These are phyloP conservation scores for Fistulinella prunicolor DNA, from an alignment of 768 basidiomycete genomes.

Conservation along the genomic window DNA sequence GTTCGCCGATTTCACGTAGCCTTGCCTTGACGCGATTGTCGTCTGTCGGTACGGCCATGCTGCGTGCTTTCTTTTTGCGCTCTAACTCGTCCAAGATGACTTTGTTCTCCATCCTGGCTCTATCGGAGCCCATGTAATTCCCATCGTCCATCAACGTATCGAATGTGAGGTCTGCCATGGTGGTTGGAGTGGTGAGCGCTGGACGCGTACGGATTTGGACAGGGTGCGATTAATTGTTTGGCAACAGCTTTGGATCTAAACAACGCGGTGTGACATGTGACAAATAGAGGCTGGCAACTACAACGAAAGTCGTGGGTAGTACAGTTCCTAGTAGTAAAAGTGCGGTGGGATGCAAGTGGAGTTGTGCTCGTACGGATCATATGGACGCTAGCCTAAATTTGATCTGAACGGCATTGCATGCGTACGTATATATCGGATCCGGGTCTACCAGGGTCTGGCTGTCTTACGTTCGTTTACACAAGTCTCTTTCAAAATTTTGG, in stretches of 20 bases:
- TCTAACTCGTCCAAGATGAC: conserved; percentile 95
- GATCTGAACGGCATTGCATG: too few species aligned
- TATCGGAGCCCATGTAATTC: conserved; percentile 67
- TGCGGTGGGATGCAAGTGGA: too few species aligned
- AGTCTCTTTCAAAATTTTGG: conserved; percentile 15
- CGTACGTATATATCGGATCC: too few species aligned
- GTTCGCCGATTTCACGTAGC: conserved; percentile 91
- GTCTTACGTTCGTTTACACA: conserved; percentile 27
- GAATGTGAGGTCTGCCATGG: conserved; percentile 72
- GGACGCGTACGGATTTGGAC: conserved; percentile 15
- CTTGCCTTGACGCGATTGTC: conserved; percentile 89
- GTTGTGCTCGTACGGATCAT: too few species aligned
- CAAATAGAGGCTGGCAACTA: too few species aligned
- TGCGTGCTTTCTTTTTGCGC: conserved; percentile 91
- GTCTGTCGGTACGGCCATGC: conserved; percentile 94
- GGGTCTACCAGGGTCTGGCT: neutral
- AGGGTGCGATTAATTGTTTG: conserved; percentile 30
- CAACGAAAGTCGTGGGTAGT: too few species aligned
- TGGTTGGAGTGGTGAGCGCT: conserved; percentile 7
- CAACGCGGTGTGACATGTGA: conserved; percentile 16
- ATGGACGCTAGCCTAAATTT: neutral
- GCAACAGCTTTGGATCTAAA: conserved; percentile 33
- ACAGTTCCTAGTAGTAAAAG: too few species aligned
- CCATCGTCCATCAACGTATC: conserved; percentile 80
- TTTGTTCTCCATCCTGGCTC: conserved; percentile 77